These are phyloP conservation scores for Thraustochytrium striatum DNA, from an alignment of 352 stramenopile species.

Conservation along the genomic window DNA sequence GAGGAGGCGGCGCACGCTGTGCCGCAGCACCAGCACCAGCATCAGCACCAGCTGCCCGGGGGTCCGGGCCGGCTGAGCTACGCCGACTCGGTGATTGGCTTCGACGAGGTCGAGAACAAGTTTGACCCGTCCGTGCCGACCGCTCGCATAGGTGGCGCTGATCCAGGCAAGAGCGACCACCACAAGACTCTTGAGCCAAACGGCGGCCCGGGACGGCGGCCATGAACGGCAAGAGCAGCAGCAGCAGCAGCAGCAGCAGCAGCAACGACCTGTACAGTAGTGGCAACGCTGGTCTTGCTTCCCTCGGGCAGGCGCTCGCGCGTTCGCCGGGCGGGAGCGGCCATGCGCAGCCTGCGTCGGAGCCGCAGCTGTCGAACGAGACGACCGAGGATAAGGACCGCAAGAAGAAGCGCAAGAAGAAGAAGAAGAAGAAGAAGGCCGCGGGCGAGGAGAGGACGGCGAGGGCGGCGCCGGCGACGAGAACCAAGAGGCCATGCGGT, in stretches of 20 bases:
- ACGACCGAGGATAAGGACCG: constrained; percentile 26
- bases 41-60: not conserved
- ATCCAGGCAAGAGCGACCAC: too few relatives aligned
- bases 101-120: not conserved
- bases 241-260: not conserved
- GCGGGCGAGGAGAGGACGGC: not conserved
- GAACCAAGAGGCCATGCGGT: constrained; percentile 15
- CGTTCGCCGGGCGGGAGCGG: not conserved
- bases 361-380: not conserved
- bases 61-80: not conserved
- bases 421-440: constrained; percentile 34
- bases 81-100: not conserved
- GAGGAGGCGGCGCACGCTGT: not conserved
- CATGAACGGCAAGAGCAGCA: not conserved
- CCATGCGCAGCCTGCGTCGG: not conserved
- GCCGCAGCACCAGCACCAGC: not conserved
- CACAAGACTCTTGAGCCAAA: too few relatives aligned
- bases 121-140: not conserved
- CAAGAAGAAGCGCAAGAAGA: constrained; percentile 48
- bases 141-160: not conserved
- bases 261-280: not conserved
- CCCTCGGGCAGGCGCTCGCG: not conserved
- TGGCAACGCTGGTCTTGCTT: not conserved
- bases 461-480: not conserved
- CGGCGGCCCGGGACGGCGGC: too few relatives aligned